These are phyloP conservation scores for Penicillium sp. DNA, from an alignment of 2,329 filamentous ascomycete genomes.

Conservation along the genomic window DNA sequence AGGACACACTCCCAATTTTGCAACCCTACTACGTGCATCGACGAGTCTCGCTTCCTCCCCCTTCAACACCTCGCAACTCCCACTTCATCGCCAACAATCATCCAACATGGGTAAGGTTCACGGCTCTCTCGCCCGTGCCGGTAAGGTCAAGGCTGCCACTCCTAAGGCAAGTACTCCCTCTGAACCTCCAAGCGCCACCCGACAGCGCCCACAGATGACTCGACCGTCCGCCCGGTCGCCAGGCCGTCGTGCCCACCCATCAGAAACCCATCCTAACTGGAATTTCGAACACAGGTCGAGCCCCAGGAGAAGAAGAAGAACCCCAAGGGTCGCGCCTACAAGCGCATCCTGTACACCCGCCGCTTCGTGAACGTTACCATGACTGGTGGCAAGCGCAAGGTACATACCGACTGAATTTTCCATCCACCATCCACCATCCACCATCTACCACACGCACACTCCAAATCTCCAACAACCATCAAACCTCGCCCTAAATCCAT, in stretches of 20 bases:
- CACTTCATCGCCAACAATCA: slow-evolving; percentile 28
- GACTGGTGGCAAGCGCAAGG: slow-evolving; percentile 98
- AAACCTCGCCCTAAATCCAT: neutral
- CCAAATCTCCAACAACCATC: neutral
- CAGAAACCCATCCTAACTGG: slow-evolving; percentile 21
- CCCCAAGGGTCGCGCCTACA: slow-evolving; percentile 96
- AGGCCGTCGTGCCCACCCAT: neutral
- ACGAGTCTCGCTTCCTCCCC: slow-evolving; percentile 25
- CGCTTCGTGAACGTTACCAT: slow-evolving; percentile 98
- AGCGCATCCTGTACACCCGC: slow-evolving; percentile 94
- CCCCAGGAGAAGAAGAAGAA: slow-evolving; percentile 84
- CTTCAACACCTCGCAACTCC: slow-evolving; percentile 26
- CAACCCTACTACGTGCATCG: slow-evolving; percentile 24
- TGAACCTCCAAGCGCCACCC: slow-evolving; percentile 14
- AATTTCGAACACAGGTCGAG: slow-evolving; percentile 28
- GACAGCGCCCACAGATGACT: neutral
- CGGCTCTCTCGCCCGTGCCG: slow-evolving; percentile 92
- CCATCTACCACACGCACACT: slow-evolving; percentile 12
- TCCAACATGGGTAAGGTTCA: slow-evolving; percentile 82
- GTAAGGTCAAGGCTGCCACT: slow-evolving; percentile 92
- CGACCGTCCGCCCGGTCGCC: slow-evolving; percentile 1
- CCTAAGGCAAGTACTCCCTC: slow-evolving; percentile 36
- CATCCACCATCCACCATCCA: slow-evolving; percentile 24
- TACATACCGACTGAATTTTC: slow-evolving; percentile 44
- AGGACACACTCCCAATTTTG: slow-evolving; percentile 31